Conservation (phyloP, 2,329 filamentous ascomycete genomes). For the Colletotrichum liriopes region DNA sequence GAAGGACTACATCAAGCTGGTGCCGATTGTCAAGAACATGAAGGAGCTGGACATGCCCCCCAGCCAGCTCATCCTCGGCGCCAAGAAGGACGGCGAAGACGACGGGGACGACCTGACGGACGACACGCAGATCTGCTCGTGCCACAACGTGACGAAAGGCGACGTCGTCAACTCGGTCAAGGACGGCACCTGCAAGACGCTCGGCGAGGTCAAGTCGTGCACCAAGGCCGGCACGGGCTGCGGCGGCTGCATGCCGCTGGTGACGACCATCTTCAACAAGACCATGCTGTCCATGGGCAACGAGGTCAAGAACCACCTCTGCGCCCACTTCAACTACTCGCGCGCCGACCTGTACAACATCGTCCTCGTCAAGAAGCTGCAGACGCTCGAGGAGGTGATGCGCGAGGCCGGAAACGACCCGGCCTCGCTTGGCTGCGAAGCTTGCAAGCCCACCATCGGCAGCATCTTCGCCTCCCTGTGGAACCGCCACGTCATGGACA, state of each 20-base stretch:
- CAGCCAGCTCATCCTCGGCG: conserved; percentile 86
- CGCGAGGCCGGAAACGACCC: conserved; percentile 80
- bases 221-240: conserved; percentile 94
- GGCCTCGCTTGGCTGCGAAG: conserved; percentile 84
- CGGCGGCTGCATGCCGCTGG: conserved; percentile 90
- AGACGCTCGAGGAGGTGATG: conserved; percentile 84
- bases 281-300: conserved; percentile 89
- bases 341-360: conserved; percentile 94
- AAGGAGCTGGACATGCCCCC: conserved; percentile 85
- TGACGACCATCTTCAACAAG: conserved; percentile 91
- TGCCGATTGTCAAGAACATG: conserved; percentile 88
- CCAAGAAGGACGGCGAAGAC: conserved; percentile 81
- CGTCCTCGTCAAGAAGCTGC: conserved; percentile 84
- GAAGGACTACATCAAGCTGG: conserved; percentile 89
- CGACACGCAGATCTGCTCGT: conserved; percentile 92
- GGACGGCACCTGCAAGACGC: conserved; percentile 83
- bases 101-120: conserved; percentile 84
- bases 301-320: conserved; percentile 89
- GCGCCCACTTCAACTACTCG: conserved; percentile 86
- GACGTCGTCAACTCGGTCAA: conserved; percentile 82
- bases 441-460: conserved; percentile 86
- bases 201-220: conserved; percentile 88
- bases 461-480: conserved; percentile 87
- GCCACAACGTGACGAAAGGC: conserved; percentile 92
- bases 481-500: conserved; percentile 87